Conservation (phyloP, 352 stramenopile species). For the Blastocystis sp. region DNA sequence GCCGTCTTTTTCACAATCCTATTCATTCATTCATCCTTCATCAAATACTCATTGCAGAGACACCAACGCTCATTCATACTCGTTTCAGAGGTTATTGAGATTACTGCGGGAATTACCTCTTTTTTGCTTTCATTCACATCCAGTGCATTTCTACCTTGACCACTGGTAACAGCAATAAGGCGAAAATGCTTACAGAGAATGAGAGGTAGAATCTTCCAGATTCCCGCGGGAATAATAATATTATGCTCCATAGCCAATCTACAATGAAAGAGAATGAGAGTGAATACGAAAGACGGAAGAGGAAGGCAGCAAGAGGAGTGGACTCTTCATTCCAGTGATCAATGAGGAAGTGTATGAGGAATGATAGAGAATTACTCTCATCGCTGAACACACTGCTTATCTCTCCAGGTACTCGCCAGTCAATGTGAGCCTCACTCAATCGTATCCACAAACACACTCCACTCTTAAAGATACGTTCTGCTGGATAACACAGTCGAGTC, state of each 20-base stretch:
- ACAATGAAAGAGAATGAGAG: not conserved
- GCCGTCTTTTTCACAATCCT: not conserved
- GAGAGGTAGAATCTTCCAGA: not conserved
- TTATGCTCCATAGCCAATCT: not conserved
- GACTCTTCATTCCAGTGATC: not conserved
- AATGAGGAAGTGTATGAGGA: not conserved
- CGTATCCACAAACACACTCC: not conserved
- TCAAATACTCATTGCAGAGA: not conserved
- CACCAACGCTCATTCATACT: not conserved
- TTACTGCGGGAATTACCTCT: not conserved
- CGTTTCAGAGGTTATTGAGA: not conserved
- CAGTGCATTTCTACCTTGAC: not conserved
- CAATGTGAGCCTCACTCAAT: no score
- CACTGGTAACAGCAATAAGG: not conserved
- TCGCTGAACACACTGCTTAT: no score
- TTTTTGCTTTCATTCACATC: not conserved
- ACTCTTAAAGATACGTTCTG: not conserved
- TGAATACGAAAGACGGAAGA: not conserved
- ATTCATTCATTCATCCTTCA: not conserved
- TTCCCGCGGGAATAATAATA: not conserved
- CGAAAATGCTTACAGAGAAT: not conserved
- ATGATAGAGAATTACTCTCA: no score
- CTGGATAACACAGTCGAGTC: not conserved
- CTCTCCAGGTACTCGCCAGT: no score
- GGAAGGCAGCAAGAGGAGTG: not conserved